These are phyloP conservation scores for Neoboletus subvelutipes DNA, from an alignment of 768 basidiomycete genomes.

Conservation along the genomic window DNA sequence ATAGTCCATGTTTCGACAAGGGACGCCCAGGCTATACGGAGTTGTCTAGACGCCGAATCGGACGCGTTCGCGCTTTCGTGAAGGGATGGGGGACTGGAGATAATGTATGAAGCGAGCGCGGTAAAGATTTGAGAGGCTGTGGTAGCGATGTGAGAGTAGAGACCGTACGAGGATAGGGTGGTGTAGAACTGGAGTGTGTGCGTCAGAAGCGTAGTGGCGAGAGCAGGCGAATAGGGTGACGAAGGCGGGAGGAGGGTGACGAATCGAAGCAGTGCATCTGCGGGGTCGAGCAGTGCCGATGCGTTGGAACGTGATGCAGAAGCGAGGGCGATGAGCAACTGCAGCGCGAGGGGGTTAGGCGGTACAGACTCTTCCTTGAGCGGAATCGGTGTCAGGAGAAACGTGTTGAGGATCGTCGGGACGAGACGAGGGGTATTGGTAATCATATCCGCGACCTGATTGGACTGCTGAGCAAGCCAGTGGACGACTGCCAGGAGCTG, in stretches of 20 bases:
- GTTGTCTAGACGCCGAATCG: constrained; percentile 4
- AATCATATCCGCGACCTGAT: constrained; percentile 50
- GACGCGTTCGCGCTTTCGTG: background rate
- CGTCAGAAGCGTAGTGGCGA: constrained; percentile 48
- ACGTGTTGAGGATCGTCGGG: constrained; percentile 48
- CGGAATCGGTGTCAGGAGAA: constrained; percentile 56
- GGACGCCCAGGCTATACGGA: constrained; percentile 53
- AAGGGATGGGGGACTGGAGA: constrained; percentile 34
- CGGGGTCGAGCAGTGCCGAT: constrained; percentile 47
- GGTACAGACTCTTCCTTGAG: constrained; percentile 30
- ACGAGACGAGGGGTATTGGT: constrained; percentile 53
- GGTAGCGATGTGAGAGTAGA: constrained; percentile 66
- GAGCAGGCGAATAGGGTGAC: constrained; percentile 36
- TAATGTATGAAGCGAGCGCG: constrained; percentile 47
- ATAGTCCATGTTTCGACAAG: no score
- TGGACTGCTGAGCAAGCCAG: constrained; percentile 61
- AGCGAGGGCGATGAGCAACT: constrained; percentile 56
- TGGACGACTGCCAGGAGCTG: constrained; percentile 61
- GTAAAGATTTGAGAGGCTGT: constrained; percentile 58
- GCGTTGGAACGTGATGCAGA: constrained; percentile 71
- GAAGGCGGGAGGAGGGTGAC: constrained; percentile 53
- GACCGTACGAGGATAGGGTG: constrained; percentile 71
- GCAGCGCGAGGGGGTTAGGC: constrained; percentile 51
- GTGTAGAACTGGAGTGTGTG: constrained; percentile 64
- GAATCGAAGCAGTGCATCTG: constrained; percentile 73